phyloP scores from a whole-genome alignment of 805 yeast species.

The Aciculoconidium aculeatum region DNA sequence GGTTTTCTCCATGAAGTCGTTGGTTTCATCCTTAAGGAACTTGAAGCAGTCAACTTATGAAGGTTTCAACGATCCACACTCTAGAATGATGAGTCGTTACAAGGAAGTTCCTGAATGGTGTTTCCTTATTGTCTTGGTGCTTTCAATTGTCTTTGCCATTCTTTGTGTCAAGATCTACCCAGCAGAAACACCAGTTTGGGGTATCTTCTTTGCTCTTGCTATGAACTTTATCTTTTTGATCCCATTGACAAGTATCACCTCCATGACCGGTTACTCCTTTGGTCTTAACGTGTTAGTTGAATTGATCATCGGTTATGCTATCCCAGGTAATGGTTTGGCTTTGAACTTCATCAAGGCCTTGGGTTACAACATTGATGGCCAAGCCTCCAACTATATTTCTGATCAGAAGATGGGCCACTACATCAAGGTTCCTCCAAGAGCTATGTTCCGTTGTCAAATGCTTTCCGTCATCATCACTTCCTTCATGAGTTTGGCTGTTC shows the following conservation, averaged over 20 bases:
- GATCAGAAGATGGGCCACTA: slow-evolving; percentile 65
- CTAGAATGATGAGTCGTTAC: slow-evolving; percentile 27
- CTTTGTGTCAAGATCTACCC: slow-evolving; percentile 26
- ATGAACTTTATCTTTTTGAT: slow-evolving; percentile 29
- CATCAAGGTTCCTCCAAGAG: slow-evolving; percentile 56
- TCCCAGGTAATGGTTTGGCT: slow-evolving; percentile 33
- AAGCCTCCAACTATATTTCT: slow-evolving; percentile 47
- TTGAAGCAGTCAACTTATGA: slow-evolving; percentile 21
- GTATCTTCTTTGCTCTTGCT: slow-evolving; percentile 27
- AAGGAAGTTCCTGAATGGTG: slow-evolving; percentile 32
- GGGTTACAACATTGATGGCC: slow-evolving; percentile 52
- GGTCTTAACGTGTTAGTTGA: slow-evolving; percentile 33
- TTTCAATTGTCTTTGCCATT: slow-evolving; percentile 28
- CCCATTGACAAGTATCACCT: slow-evolving; percentile 22
- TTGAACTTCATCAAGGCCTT: slow-evolving; percentile 49
- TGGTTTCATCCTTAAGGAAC: slow-evolving; percentile 12
- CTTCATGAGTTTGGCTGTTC: slow-evolving; percentile 17
- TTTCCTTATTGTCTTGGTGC: slow-evolving; percentile 18
- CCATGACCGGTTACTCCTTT: slow-evolving; percentile 27
- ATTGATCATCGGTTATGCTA: slow-evolving; percentile 31
- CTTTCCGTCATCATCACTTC: slow-evolving; percentile 15
- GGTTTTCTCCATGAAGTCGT: slow-evolving; percentile 10
- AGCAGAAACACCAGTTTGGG: slow-evolving; percentile 32
- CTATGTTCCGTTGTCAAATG: slow-evolving; percentile 41
- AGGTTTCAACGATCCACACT: slow-evolving; percentile 28